Evolutionary conservation across 441 rosid genomes (phyloP), one percentile per base, ranked within the genome.

Genomic region (Pelargonium myrrhifolium): DNA sequence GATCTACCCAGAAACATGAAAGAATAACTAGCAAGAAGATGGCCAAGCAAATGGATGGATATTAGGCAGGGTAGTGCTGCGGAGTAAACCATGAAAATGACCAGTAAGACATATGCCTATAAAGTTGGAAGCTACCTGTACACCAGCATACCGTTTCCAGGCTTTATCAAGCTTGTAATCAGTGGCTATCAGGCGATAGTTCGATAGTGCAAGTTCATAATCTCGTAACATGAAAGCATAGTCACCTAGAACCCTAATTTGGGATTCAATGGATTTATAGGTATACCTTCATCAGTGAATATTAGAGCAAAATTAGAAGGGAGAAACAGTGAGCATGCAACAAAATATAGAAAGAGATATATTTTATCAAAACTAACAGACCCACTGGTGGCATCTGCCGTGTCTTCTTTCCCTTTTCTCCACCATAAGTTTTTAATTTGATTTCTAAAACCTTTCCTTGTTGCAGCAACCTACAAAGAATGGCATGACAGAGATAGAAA

Each of bases 141-240:
- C 96, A 65, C 97, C 98, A 68, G 99, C 99, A 84, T 92, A 92
- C 72, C 82, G 89, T 82, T 89, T 92, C 98, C 99, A 95, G 67
- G 97, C 99, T 81, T 95, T 92, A 78, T 95, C 99, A 69, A 95
- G 76, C 85, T 95, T 92, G 84, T 90, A 95, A 83, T 95, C 99
- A 12, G 97, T 95, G 42, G 97, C 92, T 78, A 95, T 89, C 66
- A 95, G 81, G 73, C 93, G 95, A 81, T 92, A 92, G 81, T 92
- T 95, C 53, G 98, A 90, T 75, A 95, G 71, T 6, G 99, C 98
- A 67, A 95, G 93, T 76, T 95, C 99, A 80, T 90, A 92, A 81
- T 92, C 99, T 65, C 89, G 85, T 79, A 95, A 79, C 96, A 95
- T 92, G 87, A 95, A 95, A 72, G 97, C 97, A 76, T 86, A 87